These are phyloP conservation scores for Ophiostoma populinum DNA, from an alignment of 2,329 filamentous ascomycete species.

Conservation along the genomic window DNA sequence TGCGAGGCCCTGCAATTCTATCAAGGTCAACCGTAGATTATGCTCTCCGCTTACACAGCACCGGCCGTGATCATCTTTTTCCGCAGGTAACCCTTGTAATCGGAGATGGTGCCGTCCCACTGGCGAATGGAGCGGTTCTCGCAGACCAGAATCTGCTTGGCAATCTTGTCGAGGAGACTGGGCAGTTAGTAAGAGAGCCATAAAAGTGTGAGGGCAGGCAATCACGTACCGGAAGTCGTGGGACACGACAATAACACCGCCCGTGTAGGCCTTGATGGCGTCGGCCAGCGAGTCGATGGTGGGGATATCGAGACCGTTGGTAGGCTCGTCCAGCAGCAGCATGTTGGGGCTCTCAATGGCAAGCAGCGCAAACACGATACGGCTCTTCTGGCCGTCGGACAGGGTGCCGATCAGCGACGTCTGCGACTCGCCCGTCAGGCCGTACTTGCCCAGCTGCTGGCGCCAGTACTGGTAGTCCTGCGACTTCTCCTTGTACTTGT, in stretches of 20 bases:
- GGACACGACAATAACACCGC: conserved; percentile 92
- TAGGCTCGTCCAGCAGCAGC: conserved; percentile 94
- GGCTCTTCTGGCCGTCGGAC: conserved; percentile 92
- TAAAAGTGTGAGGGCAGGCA: neutral
- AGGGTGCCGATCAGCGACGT: conserved; percentile 95
- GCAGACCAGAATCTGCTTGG: conserved; percentile 98
- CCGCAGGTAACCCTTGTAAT: conserved; percentile 96
- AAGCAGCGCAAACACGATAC: conserved; percentile 92
- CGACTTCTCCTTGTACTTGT: conserved; percentile 76
- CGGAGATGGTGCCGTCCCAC: conserved; percentile 79
- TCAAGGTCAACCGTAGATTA: too few relatives aligned
- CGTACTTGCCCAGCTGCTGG: conserved; percentile 90
- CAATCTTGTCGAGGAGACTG: conserved; percentile 96
- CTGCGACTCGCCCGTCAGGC: conserved; percentile 81
- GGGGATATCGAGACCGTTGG: conserved; percentile 97
- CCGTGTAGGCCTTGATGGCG: conserved; percentile 89
- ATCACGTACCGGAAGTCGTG: conserved; percentile 87
- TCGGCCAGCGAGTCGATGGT: conserved; percentile 96
- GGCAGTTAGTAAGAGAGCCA: neutral
- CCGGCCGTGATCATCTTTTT: conserved; percentile 95
- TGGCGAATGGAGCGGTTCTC: conserved; percentile 86
- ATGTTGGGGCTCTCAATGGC: conserved; percentile 96
- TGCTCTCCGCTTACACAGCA: conserved; percentile 47
- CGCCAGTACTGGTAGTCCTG: conserved; percentile 99
- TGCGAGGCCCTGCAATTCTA: too few relatives aligned